These are phyloP conservation scores for Boechera retrofracta DNA, from an alignment of 345 rosid genomes.

Conservation along the genomic window DNA sequence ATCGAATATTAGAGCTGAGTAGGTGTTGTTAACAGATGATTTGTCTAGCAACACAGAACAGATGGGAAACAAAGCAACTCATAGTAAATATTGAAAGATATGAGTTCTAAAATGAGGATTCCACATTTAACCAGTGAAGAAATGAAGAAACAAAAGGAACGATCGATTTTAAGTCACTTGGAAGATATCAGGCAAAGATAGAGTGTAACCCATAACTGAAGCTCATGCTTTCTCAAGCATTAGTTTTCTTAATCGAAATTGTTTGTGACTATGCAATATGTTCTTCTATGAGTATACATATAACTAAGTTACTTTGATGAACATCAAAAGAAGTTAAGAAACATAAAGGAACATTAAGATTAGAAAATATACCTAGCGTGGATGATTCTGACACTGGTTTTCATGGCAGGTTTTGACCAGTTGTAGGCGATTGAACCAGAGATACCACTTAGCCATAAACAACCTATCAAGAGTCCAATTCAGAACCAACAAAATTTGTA, in stretches of 20 bases:
- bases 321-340: neutral
- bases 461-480: conserved; percentile 49
- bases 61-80: neutral
- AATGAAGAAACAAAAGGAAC: neutral
- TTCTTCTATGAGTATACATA: neutral
- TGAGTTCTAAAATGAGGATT: neutral
- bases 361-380: conserved; percentile 72
- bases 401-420: conserved; percentile 96
- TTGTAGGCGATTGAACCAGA: conserved; percentile 89
- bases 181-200: neutral
- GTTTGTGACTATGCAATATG: neutral
- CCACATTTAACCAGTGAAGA: neutral
- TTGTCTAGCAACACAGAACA: neutral
- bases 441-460: conserved; percentile 89
- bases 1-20: neutral
- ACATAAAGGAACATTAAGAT: neutral
- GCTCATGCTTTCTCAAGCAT: neutral
- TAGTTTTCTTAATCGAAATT: neutral
- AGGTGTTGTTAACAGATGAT: neutral
- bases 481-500: neutral
- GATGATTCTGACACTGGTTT: conserved; percentile 92
- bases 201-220: neutral
- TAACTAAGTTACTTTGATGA: neutral
- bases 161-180: neutral
- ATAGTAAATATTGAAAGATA: neutral